phyloP scores from a whole-genome alignment of 1,139 yeast genomes.

The Kodamaea anthophila region DNA sequence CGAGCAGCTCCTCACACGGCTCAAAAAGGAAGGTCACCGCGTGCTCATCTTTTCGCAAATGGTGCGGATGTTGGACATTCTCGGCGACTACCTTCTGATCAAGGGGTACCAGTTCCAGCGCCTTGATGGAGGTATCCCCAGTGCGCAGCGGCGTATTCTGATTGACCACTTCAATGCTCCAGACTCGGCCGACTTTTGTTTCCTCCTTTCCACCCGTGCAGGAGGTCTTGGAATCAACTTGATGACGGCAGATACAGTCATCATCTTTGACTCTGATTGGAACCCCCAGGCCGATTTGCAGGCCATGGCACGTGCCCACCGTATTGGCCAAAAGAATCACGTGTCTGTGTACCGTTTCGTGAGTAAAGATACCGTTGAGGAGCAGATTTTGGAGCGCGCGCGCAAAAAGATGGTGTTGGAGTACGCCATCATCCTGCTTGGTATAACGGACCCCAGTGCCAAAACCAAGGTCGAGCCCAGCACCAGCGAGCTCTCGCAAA shows the following conservation, averaged over 20 bases:
- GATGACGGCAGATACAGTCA: constrained; percentile 98
- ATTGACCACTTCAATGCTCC: constrained; percentile 97
- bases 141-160: constrained; percentile 86
- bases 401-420: constrained; percentile 96
- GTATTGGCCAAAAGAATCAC: constrained; percentile 97
- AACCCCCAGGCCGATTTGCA: constrained; percentile 97
- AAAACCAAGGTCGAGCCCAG: constrained; percentile 62
- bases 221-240: constrained; percentile 97
- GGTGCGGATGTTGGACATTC: constrained; percentile 93
- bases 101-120: constrained; percentile 91
- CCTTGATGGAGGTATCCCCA: constrained; percentile 94
- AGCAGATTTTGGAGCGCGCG: constrained; percentile 93
- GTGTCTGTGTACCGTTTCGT: constrained; percentile 96
- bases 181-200: constrained; percentile 87
- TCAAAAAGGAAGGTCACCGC: constrained; percentile 90
- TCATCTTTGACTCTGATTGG: constrained; percentile 98
- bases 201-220: constrained; percentile 89
- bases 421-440: constrained; percentile 93
- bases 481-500: constrained; percentile 81
- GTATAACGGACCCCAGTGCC: constrained; percentile 72
- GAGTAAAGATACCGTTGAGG: constrained; percentile 95
- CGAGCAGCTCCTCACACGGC: constrained; percentile 78
- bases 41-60: constrained; percentile 92
- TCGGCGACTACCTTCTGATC: constrained; percentile 87
- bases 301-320: constrained; percentile 99